A percentile compares a stretch with the other conserved stretches of the same genome.
Conservation (phyloP, 176 grass and related monocot species). For the Zea luxurians region DNA sequence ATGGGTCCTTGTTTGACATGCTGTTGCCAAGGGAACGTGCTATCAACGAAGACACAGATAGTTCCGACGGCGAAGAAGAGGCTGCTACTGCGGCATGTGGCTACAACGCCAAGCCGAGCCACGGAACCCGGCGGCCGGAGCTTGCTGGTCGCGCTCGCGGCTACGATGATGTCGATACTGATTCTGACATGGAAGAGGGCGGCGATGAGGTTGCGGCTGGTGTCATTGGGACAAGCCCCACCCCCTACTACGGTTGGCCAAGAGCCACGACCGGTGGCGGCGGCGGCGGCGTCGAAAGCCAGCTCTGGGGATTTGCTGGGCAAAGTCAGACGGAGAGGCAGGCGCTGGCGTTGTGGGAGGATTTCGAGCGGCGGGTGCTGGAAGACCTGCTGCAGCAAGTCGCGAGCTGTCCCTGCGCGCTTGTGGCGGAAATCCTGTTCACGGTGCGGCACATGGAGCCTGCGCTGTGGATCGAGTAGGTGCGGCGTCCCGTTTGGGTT, state of each 20-base stretch:
- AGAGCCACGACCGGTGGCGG: no score
- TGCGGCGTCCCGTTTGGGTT: neutral
- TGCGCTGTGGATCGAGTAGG: neutral
- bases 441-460: neutral
- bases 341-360: neutral
- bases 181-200: neutral
- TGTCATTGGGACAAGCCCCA: no score
- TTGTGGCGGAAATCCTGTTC: neutral
- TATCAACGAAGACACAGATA: neutral
- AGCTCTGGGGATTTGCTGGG: no score
- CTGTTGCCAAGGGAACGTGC: neutral
- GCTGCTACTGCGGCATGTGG: no score
- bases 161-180: neutral
- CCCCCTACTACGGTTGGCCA: no score
- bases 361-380: neutral
- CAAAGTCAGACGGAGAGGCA: neutral
- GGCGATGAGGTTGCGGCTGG: neutral
- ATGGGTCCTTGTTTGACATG: neutral
- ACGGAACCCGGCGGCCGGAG: neutral
- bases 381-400: neutral
- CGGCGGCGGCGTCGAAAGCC: no score
- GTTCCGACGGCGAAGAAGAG: neutral
- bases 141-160: neutral
- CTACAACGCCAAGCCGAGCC: neutral
- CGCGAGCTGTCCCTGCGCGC: neutral